These are phyloP conservation scores for Boletus rufocinnamomeus DNA, from an alignment of 768 basidiomycete genomes.

Conservation along the genomic window DNA sequence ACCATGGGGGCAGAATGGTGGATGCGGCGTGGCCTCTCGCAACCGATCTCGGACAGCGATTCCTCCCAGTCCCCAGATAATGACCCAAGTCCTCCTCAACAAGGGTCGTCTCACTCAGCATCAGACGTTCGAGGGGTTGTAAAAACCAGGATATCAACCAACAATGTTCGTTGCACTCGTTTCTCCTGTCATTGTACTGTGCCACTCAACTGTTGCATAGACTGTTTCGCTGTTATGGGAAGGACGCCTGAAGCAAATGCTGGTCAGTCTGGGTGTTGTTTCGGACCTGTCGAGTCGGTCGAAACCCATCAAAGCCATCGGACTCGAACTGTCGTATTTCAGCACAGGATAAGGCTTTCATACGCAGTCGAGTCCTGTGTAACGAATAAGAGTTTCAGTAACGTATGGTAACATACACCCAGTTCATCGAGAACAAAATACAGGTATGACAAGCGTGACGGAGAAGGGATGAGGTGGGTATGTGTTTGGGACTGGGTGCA, in stretches of 20 bases:
- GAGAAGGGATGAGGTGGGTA: constrained; percentile 27
- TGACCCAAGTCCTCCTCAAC: constrained; percentile 14
- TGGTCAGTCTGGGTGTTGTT: constrained; percentile 89
- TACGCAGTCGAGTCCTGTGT: not conserved
- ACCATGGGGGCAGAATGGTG: constrained; percentile 96
- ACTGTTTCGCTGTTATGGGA: constrained; percentile 93
- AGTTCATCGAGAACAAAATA: constrained; percentile 18
- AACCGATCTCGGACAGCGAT: constrained; percentile 22
- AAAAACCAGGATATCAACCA: constrained; percentile 88
- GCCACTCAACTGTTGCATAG: constrained; percentile 40
- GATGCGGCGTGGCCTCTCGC: constrained; percentile 61
- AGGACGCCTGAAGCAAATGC: constrained; percentile 84
- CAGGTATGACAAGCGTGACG: constrained; percentile 21
- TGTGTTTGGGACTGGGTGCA: constrained; percentile 18
- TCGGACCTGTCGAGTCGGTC: constrained; percentile 84
- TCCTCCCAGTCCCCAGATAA: not conserved
- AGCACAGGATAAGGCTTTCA: constrained; percentile 49
- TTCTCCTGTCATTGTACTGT: not conserved
- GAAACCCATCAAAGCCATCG: constrained; percentile 86
- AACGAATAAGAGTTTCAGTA: constrained; percentile 20
- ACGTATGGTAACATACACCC: constrained; percentile 26
- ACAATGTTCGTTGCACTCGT: constrained; percentile 58
- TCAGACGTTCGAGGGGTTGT: constrained; percentile 74
- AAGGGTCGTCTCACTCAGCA: constrained; percentile 6
- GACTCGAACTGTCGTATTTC: constrained; percentile 93